These are phyloP conservation scores for Hordeum pubiflorum DNA, from an alignment of 202 grass and related monocot species.

Conservation along the genomic window DNA sequence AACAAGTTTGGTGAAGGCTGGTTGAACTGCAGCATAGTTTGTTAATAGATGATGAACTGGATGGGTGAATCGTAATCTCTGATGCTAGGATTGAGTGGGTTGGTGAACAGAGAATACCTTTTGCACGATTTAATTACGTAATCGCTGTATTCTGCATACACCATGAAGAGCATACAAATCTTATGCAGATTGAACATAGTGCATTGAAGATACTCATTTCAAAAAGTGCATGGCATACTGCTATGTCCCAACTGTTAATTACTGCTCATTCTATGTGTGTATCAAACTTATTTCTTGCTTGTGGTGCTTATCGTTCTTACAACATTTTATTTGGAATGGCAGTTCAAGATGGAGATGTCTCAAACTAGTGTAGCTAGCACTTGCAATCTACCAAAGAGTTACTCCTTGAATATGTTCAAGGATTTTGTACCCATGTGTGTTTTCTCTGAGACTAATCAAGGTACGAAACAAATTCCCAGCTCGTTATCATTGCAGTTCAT, in stretches of 20 bases:
- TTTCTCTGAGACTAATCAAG: constrained; percentile 81
- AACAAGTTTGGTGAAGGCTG: background rate
- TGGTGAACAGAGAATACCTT: background rate
- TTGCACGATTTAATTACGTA: background rate
- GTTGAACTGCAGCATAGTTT: background rate
- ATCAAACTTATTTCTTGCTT: background rate
- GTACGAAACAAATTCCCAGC: constrained; percentile 22
- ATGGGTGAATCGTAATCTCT: background rate
- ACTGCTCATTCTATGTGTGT: background rate
- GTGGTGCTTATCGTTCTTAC: background rate
- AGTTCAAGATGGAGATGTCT: constrained; percentile 97
- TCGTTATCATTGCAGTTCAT: background rate
- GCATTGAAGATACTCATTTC: background rate
- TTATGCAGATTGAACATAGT: background rate
- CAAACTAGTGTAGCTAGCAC: constrained; percentile 45
- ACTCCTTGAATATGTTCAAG: constrained; percentile 92
- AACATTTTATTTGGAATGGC: constrained; percentile 28
- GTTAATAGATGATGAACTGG: background rate
- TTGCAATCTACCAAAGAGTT: constrained; percentile 81
- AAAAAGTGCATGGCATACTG: background rate
- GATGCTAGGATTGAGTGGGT: background rate
- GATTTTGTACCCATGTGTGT: constrained; percentile 90
- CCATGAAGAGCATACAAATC: background rate
- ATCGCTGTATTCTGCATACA: background rate
- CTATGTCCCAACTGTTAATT: background rate